Evolutionary conservation across 306 rosid genomes (phyloP), one percentile per base, ranked within the genome.

Genomic region (Prunus fruticosa): DNA sequence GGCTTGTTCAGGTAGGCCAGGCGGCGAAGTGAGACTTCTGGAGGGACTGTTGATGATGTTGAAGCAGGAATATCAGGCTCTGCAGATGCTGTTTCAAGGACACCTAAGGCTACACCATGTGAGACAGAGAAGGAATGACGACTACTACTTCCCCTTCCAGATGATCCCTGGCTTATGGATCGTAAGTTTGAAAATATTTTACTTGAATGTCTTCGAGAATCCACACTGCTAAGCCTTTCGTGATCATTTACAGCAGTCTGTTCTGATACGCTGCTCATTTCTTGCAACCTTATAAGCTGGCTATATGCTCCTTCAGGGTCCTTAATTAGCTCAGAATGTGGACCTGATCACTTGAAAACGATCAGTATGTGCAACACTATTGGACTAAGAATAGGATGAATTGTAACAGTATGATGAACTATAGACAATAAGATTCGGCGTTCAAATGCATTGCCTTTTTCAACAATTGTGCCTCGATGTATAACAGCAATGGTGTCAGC

Each of bases 1-100:
- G 93, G 92, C 80, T 88, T 93, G 86, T 93, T 93, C 69, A 93
- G 92, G 80, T 66, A 77, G 11, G 92, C 92, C 56, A 93, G 88
- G 62, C 88, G 83, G 27, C 68, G 30, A 60, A 87, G 77, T 15
- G 93, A 74, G 52, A 87, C 88, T 64, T 86, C 51, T 70, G 68
- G 81, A 19, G 86, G 84, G 41, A 3, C 61, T 72, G 69, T 54
- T 11, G 82, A 49, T 67, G 81, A 38, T 54, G 62, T 64, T 53
- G 78, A 62, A 69, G 84, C 49, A 30, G 72, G 66, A 79, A 54
- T 62, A 58, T 79, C 83, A 18, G 81, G 45, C 19, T 72, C 73
- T 56, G 63, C 72, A 60, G 75, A 67, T 69, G 69, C 73, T 16
- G 64, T 65, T 77, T 87, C 91, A 46, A 62, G 71, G 47, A 75